These are phyloP conservation scores for Paspalum notatum DNA, from an alignment of 176 grass and related monocot species.

Conservation along the genomic window DNA sequence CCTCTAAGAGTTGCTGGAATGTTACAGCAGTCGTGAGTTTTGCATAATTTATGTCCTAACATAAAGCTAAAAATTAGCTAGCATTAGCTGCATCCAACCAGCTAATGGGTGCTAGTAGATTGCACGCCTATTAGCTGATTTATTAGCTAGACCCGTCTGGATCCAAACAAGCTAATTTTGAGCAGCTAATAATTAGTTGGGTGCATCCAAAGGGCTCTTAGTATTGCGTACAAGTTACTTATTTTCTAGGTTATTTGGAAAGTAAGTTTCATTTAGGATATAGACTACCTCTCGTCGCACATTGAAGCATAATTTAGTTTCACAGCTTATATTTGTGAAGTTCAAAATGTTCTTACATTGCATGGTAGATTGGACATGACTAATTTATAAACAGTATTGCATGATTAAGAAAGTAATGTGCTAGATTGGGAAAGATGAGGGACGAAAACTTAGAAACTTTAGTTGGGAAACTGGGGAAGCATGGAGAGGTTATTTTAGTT, in stretches of 20 bases:
- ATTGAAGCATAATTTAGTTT: not conserved
- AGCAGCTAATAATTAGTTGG: no score
- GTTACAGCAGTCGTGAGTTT: not conserved
- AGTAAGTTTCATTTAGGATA: conserved; percentile 39
- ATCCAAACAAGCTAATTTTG: no score
- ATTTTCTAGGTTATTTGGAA: conserved; percentile 19
- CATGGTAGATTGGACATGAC: not conserved
- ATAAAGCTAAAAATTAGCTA: not conserved
- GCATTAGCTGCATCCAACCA: no score
- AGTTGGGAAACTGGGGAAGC: conserved; percentile 30
- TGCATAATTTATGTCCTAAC: conserved; percentile 6
- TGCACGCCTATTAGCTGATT: no score
- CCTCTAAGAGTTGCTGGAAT: not conserved
- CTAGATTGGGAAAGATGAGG: conserved; percentile 19
- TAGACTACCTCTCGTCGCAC: not conserved
- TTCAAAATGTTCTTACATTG: conserved; percentile 34
- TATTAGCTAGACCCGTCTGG: no score
- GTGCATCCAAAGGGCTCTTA: not conserved
- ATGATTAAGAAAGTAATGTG: conserved; percentile 28
- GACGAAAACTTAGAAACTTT: conserved; percentile 15
- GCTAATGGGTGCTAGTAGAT: no score
- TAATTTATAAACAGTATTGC: not conserved
- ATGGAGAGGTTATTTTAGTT: conserved; percentile 22
- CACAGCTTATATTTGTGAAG: conserved; percentile 13
- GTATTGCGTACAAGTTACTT: not conserved